Percentiles rank a stretch among this genome's conserved stretches.
Conservation (phyloP, 73 alveolate genomes). For the Symbiodinium pilosum region DNA sequence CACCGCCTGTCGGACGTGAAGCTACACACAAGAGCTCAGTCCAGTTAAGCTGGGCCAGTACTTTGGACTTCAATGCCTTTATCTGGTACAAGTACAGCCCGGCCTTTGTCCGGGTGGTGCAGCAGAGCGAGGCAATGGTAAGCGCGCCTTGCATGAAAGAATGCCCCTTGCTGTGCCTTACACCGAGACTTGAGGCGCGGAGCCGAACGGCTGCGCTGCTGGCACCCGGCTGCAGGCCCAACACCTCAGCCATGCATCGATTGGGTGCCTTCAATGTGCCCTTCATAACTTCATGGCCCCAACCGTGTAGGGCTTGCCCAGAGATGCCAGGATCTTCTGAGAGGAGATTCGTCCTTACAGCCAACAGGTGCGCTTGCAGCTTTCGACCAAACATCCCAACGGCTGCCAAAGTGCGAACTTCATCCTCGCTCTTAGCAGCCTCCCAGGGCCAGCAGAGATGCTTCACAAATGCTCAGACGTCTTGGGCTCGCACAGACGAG, state of each 20-base stretch:
- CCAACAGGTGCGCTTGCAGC: too few relatives aligned
- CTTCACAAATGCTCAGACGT: too few relatives aligned
- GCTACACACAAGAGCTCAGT: too few relatives aligned
- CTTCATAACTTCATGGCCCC: too few relatives aligned
- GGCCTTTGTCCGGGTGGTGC: constrained; percentile 91
- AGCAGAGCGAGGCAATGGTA: constrained; percentile 65
- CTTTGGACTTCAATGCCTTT: not conserved
- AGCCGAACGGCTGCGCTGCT: constrained; percentile 60
- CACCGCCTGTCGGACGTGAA: constrained; percentile 91
- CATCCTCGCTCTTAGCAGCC: constrained; percentile 76
- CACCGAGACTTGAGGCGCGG: not conserved
- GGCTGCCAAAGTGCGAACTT: constrained; percentile 34
- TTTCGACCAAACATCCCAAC: not conserved
- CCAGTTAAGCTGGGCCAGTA: too few relatives aligned
- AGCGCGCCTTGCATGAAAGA: constrained; percentile 40
- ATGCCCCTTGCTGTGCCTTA: too few relatives aligned
- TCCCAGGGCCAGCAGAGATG: not conserved
- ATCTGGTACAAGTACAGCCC: not conserved
- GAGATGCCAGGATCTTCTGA: constrained; percentile 26
- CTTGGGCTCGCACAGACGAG: not conserved
- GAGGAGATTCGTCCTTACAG: constrained; percentile 63
- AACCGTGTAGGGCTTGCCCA: constrained; percentile 63
- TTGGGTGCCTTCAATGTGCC: too few relatives aligned
- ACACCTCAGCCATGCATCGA: too few relatives aligned
- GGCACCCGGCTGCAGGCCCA: constrained; percentile 90